These are phyloP conservation scores for Aspergillus japonicus DNA, from an alignment of 2,329 filamentous ascomycete genomes.

Conservation along the genomic window DNA sequence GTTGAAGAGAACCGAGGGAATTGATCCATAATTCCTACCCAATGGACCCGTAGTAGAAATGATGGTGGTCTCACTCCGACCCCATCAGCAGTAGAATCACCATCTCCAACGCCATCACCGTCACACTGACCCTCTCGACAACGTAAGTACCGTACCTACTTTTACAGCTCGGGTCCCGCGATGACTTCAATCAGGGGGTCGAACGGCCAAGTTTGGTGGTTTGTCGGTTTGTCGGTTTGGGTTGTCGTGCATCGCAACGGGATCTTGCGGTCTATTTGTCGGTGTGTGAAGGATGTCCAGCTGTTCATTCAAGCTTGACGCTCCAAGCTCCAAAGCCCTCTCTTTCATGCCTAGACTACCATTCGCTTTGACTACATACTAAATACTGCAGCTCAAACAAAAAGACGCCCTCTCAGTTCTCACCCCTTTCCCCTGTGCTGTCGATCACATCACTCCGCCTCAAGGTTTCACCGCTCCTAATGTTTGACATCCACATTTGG, in stretches of 20 bases:
- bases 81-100: not conserved
- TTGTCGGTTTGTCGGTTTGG: not conserved
- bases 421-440: not conserved
- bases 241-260: conserved; percentile 10
- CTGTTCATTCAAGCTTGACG: not conserved
- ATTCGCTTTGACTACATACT: not conserved
- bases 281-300: not conserved
- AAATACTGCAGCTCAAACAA: not conserved
- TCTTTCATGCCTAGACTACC: not conserved
- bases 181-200: not conserved
- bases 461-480: conserved; percentile 10
- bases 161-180: not conserved
- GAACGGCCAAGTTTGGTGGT: not conserved
- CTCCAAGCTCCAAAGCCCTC: not conserved
- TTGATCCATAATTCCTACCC: not conserved
- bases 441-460: not conserved
- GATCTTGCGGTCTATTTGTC: conserved; percentile 8
- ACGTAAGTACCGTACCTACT: not conserved
- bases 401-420: not conserved
- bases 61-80: not conserved
- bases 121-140: not conserved
- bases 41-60: not conserved
- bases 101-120: not conserved
- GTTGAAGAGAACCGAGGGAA: not conserved
- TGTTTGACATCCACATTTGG: conserved; percentile 17